Conservation (phyloP, 169 alveolate genomes). For the Amoebophrya sp. region DNA sequence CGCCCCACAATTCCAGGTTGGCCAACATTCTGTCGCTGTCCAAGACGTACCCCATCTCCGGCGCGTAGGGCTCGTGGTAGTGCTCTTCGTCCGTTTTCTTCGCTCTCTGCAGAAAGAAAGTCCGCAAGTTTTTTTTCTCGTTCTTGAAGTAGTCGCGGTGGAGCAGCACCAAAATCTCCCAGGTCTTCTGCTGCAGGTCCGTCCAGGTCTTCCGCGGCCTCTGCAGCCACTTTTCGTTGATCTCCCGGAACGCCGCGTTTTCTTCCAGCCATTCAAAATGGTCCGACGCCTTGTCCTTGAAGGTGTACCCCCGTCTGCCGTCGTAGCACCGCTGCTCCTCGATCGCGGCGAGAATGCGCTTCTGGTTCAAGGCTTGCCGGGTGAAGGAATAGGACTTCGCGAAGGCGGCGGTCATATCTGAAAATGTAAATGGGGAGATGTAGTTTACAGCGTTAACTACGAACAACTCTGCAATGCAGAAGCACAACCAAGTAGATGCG, state of each 20-base stretch:
- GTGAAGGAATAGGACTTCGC: background rate
- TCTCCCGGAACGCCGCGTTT: background rate
- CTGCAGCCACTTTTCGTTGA: background rate
- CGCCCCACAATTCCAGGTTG: background rate
- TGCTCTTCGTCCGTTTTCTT: background rate
- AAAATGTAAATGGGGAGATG: too few species aligned
- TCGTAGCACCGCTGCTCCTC: background rate
- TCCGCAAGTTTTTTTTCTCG: background rate
- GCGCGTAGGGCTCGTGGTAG: background rate
- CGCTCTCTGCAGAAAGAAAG: background rate
- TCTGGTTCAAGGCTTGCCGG: background rate
- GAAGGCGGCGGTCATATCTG: background rate
- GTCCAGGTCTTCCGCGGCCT: background rate
- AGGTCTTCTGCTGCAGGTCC: background rate
- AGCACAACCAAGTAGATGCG: too few species aligned
- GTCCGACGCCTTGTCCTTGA: background rate
- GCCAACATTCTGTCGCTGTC: background rate
- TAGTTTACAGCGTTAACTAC: too few species aligned
- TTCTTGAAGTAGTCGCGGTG: background rate
- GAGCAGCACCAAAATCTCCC: background rate
- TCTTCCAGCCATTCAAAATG: background rate
- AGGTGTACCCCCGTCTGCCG: background rate
- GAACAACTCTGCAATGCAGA: too few species aligned
- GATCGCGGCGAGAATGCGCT: background rate
- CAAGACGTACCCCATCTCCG: background rate